A percentile compares a stretch with the other conserved stretches of the same genome.
Conservation (phyloP, 768 basidiomycete genomes). For the Dioszegia aurantiaca region DNA sequence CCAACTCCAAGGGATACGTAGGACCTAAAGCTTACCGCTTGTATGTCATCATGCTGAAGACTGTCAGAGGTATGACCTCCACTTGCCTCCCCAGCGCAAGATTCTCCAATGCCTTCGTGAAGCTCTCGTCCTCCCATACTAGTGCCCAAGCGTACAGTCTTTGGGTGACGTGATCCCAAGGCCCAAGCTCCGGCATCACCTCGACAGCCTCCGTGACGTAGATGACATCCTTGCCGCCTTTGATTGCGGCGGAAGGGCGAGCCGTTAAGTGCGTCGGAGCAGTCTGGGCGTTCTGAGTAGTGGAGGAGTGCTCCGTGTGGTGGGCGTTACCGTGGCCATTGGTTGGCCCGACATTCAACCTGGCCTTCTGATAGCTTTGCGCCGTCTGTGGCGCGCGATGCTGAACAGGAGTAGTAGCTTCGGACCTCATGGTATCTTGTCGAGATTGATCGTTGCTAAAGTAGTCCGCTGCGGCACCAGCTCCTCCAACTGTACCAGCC, state of each 20-base stretch:
- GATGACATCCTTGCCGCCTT: conserved; percentile 3
- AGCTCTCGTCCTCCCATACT: conserved; percentile 47
- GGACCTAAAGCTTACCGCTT: conserved; percentile 42
- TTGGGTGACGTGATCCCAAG: conserved; percentile 51
- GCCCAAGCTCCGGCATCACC: conserved; percentile 16
- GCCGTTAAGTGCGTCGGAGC: conserved; percentile 11
- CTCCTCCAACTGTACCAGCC: background rate
- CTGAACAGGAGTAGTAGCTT: background rate
- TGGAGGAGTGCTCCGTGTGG: background rate
- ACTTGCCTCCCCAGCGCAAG: conserved; percentile 46
- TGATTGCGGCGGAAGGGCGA: background rate
- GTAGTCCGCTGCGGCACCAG: conserved; percentile 4
- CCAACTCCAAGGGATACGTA: background rate
- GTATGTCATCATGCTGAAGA: conserved; percentile 50
- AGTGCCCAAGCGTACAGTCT: conserved; percentile 50
- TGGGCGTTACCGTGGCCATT: background rate
- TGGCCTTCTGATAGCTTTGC: background rate
- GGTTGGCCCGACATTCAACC: background rate
- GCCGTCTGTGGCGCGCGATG: background rate
- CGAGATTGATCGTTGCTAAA: background rate
- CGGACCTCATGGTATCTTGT: background rate
- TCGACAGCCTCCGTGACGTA: conserved; percentile 12
- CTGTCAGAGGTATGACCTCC: conserved; percentile 47
- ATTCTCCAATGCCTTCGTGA: conserved; percentile 40
- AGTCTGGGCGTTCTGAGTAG: conserved; percentile 9